Percentiles rank a stretch among this genome's conserved stretches.
phyloP scores from a whole-genome alignment of 257 asterid genomes.

The Salvia splendens region DNA sequence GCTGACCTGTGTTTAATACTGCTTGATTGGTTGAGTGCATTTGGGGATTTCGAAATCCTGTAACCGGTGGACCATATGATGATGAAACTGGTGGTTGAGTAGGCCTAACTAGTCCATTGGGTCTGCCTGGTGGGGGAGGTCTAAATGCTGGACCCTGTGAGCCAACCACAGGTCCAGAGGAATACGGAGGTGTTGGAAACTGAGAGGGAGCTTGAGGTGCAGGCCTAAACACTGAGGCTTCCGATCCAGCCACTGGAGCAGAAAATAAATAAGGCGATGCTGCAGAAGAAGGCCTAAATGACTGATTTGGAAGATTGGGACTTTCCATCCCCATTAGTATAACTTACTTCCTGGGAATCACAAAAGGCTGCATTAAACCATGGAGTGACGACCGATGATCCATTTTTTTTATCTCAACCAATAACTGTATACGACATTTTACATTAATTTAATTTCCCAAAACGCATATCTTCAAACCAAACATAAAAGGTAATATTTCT shows the following conservation, averaged over 20 bases:
- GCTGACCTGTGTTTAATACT: conserved; percentile 15
- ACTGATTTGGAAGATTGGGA: conserved; percentile 49
- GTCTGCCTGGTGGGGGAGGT: conserved; percentile 47
- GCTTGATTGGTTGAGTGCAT: conserved; percentile 44
- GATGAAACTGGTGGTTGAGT: conserved; percentile 39
- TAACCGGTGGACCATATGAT: conserved; percentile 50
- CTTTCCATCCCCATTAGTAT: conserved; percentile 67
- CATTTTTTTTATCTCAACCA: no score
- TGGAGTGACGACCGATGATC: no score
- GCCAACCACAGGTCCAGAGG: conserved; percentile 44
- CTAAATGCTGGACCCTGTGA: conserved; percentile 41
- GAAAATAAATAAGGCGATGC: conserved; percentile 54
- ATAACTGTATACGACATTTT: not conserved
- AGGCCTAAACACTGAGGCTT: conserved; percentile 44
- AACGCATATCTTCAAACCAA: conserved; percentile 16
- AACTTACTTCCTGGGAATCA: conserved; percentile 14
- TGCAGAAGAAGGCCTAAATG: conserved; percentile 47
- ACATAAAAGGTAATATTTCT: not conserved
- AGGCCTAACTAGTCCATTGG: conserved; percentile 47
- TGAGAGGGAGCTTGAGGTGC: conserved; percentile 42
- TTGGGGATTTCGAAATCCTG: conserved; percentile 56
- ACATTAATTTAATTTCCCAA: conserved; percentile 18
- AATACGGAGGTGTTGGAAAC: conserved; percentile 37
- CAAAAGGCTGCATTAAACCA: conserved; percentile 15
- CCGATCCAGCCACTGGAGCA: conserved; percentile 48